Conservation (phyloP, 176 grass and related monocot genomes). For the Dactylis glomerata region DNA sequence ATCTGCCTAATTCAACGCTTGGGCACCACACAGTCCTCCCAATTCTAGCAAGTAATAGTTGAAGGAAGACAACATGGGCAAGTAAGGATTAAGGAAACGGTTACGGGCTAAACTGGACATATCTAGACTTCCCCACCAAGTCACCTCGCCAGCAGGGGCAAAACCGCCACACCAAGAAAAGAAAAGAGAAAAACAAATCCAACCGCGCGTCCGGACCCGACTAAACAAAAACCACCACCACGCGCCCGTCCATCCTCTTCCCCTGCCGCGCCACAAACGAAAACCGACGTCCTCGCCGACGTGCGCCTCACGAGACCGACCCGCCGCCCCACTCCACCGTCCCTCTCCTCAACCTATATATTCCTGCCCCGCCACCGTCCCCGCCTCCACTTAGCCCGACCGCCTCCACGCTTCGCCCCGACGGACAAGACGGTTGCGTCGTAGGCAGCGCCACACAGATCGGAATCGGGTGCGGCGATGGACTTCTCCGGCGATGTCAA, state of each 20-base stretch:
- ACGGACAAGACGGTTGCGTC: neutral
- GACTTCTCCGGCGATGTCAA: slow-evolving; percentile 22
- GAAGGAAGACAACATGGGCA: neutral
- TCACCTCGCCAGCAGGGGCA: slow-evolving; percentile 16
- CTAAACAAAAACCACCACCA: neutral
- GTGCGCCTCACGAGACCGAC: slow-evolving; percentile 29
- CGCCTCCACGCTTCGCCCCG: neutral
- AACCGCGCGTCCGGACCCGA: neutral
- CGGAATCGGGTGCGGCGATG: slow-evolving; percentile 1
- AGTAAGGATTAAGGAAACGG: neutral
- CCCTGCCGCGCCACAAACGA: neutral
- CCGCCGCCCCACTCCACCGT: neutral
- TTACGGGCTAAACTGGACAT: slow-evolving; percentile 15
- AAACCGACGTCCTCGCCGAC: slow-evolving; percentile 27
- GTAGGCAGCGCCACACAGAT: neutral
- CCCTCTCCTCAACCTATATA: slow-evolving; percentile 32
- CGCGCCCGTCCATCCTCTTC: neutral
- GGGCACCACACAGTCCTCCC: neutral
- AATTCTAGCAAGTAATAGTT: slow-evolving; percentile 21
- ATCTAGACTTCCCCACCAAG: slow-evolving; percentile 48
- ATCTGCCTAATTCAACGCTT: neutral
- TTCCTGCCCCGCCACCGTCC: neutral
- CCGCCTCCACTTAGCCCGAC: neutral
- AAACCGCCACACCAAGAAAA: neutral
- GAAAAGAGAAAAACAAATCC: neutral